Conservation (phyloP, 2,329 filamentous ascomycete genomes). For the Rhynchosporium agropyri region DNA sequence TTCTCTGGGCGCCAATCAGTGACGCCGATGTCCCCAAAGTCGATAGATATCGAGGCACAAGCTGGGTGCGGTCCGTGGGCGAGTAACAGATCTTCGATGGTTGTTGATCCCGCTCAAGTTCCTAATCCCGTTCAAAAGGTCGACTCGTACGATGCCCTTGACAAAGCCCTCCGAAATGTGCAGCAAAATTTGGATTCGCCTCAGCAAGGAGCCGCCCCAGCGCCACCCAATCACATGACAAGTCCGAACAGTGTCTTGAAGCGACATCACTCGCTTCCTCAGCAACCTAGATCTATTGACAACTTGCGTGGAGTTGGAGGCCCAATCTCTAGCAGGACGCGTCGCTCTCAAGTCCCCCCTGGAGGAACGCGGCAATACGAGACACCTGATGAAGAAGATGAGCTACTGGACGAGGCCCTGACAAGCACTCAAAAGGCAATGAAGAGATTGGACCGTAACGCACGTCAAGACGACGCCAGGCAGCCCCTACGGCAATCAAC, state of each 20-base stretch:
- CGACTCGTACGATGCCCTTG: constrained; percentile 61
- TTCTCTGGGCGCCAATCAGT: constrained; percentile 86
- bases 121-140: constrained; percentile 55
- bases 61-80: constrained; percentile 89
- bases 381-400: constrained; percentile 93
- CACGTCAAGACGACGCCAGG: constrained; percentile 47
- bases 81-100: constrained; percentile 81
- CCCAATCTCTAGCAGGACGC: constrained; percentile 77
- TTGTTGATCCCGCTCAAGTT: constrained; percentile 60
- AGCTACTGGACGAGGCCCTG: constrained; percentile 87
- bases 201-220: constrained; percentile 43
- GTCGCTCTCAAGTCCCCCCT: constrained; percentile 69
- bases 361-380: constrained; percentile 86
- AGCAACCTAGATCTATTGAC: constrained; percentile 61
- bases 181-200: constrained; percentile 53
- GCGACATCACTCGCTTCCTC: constrained; percentile 66
- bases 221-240: constrained; percentile 57
- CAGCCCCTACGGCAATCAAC: constrained; percentile 61
- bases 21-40: constrained; percentile 73
- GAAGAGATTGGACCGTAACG: constrained; percentile 62
- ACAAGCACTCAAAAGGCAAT: constrained; percentile 76
- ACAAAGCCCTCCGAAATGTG: constrained; percentile 58
- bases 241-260: constrained; percentile 58
- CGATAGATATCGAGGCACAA: constrained; percentile 90
- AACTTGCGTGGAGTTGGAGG: constrained; percentile 55